These are phyloP conservation scores for Tulasnella calospora DNA, from an alignment of 768 basidiomycete genomes.

Conservation along the genomic window DNA sequence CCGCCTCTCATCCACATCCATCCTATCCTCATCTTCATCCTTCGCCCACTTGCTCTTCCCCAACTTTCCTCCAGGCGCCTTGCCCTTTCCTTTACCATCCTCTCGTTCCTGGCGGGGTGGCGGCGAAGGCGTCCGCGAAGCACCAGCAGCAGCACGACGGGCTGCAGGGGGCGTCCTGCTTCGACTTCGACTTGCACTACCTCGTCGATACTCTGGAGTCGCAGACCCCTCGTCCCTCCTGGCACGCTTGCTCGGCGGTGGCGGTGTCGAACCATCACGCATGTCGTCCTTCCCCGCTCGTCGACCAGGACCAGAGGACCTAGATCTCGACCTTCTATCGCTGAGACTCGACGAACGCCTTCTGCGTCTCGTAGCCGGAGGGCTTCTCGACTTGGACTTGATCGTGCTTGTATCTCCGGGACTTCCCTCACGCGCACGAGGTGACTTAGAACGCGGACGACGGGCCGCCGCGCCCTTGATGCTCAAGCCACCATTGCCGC, in stretches of 20 bases:
- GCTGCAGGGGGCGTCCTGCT: conserved; percentile 5
- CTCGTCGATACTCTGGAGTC: neutral
- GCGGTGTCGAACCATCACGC: conserved; percentile 38
- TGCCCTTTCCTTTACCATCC: conserved; percentile 16
- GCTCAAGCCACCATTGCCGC: neutral
- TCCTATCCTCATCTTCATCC: conserved; percentile 20
- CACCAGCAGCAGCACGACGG: neutral
- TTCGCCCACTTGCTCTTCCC: conserved; percentile 27
- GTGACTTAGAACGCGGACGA: neutral
- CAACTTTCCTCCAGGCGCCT: conserved; percentile 1
- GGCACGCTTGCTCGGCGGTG: neutral
- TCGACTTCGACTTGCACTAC: neutral
- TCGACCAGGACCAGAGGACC: conserved; percentile 39
- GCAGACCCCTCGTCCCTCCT: neutral
- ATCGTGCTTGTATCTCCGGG: conserved; percentile 6
- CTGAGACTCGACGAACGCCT: neutral
- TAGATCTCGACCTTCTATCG: neutral
- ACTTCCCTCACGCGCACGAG: neutral
- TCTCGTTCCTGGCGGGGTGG: conserved; percentile 29
- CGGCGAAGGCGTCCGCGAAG: conserved; percentile 29
- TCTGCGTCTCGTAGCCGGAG: neutral
- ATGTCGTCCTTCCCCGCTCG: conserved; percentile 38
- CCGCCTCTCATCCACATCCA: neutral
- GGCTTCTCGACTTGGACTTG: neutral
- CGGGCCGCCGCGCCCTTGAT: conserved; percentile 18